phyloP scores from a whole-genome alignment of 2,329 filamentous ascomycete species.

The Phyllosticta citribraziliensis region DNA sequence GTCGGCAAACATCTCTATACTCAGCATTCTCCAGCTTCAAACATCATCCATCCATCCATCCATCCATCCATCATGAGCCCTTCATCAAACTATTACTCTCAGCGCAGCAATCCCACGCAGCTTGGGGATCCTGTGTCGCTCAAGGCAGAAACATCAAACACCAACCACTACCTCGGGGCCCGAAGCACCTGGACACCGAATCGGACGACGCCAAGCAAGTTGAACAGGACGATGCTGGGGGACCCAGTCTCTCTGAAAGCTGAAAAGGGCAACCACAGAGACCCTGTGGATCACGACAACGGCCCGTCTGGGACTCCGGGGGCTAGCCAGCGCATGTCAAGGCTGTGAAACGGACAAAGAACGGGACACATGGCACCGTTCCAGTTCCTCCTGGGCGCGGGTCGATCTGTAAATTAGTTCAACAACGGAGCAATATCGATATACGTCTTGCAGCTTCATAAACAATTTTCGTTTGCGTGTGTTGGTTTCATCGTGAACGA shows the following conservation, averaged over 20 bases:
- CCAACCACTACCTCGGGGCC: not conserved
- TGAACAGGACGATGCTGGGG: conserved; percentile 10
- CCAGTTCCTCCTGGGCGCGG: not conserved
- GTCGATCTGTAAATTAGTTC: not conserved
- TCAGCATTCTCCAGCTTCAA: not conserved
- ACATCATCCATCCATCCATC: not conserved
- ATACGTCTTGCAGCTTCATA: not conserved
- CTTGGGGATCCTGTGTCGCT: conserved; percentile 8
- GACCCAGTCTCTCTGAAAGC: conserved; percentile 8
- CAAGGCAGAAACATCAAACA: conserved; percentile 8
- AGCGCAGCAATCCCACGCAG: conserved; percentile 7
- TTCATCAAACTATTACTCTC: not conserved
- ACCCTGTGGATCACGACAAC: conserved; percentile 9
- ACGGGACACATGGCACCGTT: not conserved
- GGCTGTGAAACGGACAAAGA: not conserved
- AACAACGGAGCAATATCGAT: not conserved
- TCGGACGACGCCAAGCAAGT: not conserved
- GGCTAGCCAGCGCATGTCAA: not conserved
- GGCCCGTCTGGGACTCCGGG: not conserved
- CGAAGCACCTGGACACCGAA: not conserved
- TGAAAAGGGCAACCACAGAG: not conserved
- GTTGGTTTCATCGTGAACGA: not conserved
- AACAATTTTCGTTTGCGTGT: not conserved
- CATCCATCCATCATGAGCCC: conserved; percentile 1
- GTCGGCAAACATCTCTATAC: too few relatives aligned